These are phyloP conservation scores for Annulohypoxylon bovei DNA, from an alignment of 495 filamentous ascomycete genomes.

Conservation along the genomic window DNA sequence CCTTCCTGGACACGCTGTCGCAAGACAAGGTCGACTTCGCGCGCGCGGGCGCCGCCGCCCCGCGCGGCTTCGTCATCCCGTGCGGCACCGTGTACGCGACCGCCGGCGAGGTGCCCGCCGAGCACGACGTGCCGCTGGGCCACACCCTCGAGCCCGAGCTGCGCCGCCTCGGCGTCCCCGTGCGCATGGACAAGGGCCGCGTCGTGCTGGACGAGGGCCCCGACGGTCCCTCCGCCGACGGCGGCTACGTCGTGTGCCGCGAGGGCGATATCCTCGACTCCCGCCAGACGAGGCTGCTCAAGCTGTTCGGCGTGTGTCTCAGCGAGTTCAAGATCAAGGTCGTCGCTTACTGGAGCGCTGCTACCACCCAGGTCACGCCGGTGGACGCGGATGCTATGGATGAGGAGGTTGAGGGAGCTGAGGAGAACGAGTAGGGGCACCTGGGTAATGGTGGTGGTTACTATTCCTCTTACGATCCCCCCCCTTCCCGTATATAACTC, in stretches of 20 bases:
- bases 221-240: slow-evolving; percentile 50
- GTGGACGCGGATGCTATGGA: slow-evolving; percentile 49
- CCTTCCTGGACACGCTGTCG: slow-evolving; percentile 73
- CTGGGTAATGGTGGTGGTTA: neutral
- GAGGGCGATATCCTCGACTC: slow-evolving; percentile 85
- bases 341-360: slow-evolving; percentile 76
- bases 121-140: slow-evolving; percentile 85
- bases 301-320: slow-evolving; percentile 89
- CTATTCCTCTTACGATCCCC: neutral
- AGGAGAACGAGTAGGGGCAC: slow-evolving; percentile 30
- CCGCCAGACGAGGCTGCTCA: slow-evolving; percentile 89
- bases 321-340: slow-evolving; percentile 87
- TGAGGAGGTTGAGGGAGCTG: too few species aligned
- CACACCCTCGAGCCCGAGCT: slow-evolving; percentile 89
- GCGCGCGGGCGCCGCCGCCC: slow-evolving; percentile 80
- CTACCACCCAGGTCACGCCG: slow-evolving; percentile 67
- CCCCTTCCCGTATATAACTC: slow-evolving; percentile 25
- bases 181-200: slow-evolving; percentile 85
- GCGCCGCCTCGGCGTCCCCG: slow-evolving; percentile 87
- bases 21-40: slow-evolving; percentile 78
- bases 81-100: slow-evolving; percentile 79
- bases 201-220: slow-evolving; percentile 73
- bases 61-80: slow-evolving; percentile 79
- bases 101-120: slow-evolving; percentile 76
- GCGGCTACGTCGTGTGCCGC: slow-evolving; percentile 76